phyloP scores from a whole-genome alignment of 2,329 filamentous ascomycete species.

The Ceratocystis variospora region DNA sequence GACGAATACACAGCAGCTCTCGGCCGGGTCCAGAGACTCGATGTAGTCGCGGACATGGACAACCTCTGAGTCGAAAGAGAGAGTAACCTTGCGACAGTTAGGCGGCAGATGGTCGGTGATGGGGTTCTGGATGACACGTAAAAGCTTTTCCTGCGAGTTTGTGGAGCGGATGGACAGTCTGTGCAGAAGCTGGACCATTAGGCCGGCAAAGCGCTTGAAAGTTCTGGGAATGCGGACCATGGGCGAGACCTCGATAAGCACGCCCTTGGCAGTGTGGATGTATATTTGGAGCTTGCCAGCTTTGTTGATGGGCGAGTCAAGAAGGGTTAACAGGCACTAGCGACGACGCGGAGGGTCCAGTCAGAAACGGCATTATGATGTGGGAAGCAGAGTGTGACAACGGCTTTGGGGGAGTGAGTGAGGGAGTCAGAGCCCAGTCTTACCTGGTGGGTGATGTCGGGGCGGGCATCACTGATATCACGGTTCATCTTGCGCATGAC shows the following conservation, averaged over 20 bases:
- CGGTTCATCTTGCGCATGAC: slow-evolving; percentile 99
- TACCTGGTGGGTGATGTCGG: slow-evolving; percentile 98
- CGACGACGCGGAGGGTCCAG: no score
- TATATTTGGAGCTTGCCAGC: slow-evolving; percentile 95
- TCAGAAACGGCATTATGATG: no score
- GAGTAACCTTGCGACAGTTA: slow-evolving; percentile 93
- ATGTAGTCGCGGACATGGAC: slow-evolving; percentile 85
- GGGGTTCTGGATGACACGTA: slow-evolving; percentile 95
- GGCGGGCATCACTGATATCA: slow-evolving; percentile 93
- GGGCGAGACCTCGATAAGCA: slow-evolving; percentile 95
- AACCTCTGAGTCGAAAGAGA: slow-evolving; percentile 84
- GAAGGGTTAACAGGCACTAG: slow-evolving; percentile 88
- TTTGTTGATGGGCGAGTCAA: slow-evolving; percentile 98
- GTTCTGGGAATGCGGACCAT: slow-evolving; percentile 94
- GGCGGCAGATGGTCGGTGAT: slow-evolving; percentile 93
- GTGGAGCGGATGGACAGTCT: slow-evolving; percentile 91
- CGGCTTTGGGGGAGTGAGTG: no score
- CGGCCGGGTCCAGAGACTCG: slow-evolving; percentile 58
- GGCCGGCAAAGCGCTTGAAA: slow-evolving; percentile 94
- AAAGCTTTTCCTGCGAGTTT: slow-evolving; percentile 90
- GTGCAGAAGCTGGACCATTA: slow-evolving; percentile 97
- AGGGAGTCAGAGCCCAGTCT: slow-evolving; percentile 24
- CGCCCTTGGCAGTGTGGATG: slow-evolving; percentile 93
- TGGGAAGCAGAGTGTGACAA: no score
- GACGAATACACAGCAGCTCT: slow-evolving; percentile 95